Base-by-base conservation (phyloP, 139 green algal species). In the Pseudopediastrum boryanum region DNA sequence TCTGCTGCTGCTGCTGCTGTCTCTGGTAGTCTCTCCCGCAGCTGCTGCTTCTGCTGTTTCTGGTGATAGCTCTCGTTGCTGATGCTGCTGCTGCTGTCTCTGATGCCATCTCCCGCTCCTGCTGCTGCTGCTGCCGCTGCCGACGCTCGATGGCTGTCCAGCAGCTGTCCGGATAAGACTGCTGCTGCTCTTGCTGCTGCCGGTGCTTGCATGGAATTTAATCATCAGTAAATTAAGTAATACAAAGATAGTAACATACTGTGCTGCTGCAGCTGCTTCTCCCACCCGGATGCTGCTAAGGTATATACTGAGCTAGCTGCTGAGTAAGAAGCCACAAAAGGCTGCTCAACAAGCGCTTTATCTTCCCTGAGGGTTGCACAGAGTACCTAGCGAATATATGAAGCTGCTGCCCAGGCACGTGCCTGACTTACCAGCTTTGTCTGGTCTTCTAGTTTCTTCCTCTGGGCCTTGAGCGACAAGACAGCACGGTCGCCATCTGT, bases 391-490 rank as follows among this genome's bases (percentile, higher is more conserved):
- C 12, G 58, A 25, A 9, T 9, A 25, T 27, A 9, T 3, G 8
- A 33, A 35, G 3, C 0, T 33, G 19, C 35, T 33, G 5, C 19
- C 2, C 9, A 13, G 8, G 31, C 7, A 21, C 16, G 38, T 52
- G 48, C 0, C 29, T 12, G 16, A 71, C 76, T 23, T 58, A 91
- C 86, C 86, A 91, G 77, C 54, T 87, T 88, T 36, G 84, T 64
- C 46, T 91, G 84, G 61, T 87, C 86, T 23, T 87, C 85, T n/a
- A 97, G 67, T 74, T 94, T 93, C 29, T 86, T 88, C 4, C 86
- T 75, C 61, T 96, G 93, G 2, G 88, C 87, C 68, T 95, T 96
- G 2, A 97, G 82, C 5, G 81, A 84, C 41, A 96, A 83, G 23
- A 97, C 84, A 0, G 92, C 89, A 7, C 82, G 80, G 71, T 97